Conservation (phyloP, 768 basidiomycete species). For the Hericium alpestre region DNA sequence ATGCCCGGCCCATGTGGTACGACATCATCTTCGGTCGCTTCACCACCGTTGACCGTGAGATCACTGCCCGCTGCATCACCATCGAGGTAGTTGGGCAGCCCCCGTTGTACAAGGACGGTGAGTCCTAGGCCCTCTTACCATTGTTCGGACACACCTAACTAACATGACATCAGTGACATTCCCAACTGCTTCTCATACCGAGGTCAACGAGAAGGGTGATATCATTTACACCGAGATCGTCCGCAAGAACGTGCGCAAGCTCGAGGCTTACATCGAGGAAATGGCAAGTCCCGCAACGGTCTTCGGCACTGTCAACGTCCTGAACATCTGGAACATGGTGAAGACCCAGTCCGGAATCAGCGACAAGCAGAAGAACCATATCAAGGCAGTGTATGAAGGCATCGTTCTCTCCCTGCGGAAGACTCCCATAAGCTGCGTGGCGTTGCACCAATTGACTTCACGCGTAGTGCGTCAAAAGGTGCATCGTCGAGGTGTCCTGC, state of each 20-base stretch:
- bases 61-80: slow-evolving; percentile 92
- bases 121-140: no score
- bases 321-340: slow-evolving; percentile 99
- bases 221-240: slow-evolving; percentile 97
- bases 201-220: slow-evolving; percentile 91
- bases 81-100: slow-evolving; percentile 78
- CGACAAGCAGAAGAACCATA: slow-evolving; percentile 90
- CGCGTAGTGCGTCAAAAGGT: no score
- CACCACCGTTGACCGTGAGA: slow-evolving; percentile 91
- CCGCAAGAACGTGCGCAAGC: slow-evolving; percentile 93
- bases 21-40: slow-evolving; percentile 96
- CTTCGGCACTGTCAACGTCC: slow-evolving; percentile 79
- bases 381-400: slow-evolving; percentile 91
- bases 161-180: slow-evolving; percentile 73
- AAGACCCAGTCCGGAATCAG: slow-evolving; percentile 98
- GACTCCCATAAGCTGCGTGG: no score
- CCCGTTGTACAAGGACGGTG: slow-evolving; percentile 92
- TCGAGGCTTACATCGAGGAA: slow-evolving; percentile 95
- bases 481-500: no score
- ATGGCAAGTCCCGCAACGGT: slow-evolving; percentile 92
- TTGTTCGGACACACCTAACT: background rate
- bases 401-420: slow-evolving; percentile 92
- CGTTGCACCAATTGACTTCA: no score
- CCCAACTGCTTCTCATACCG: slow-evolving; percentile 90
- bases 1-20: slow-evolving; percentile 90